Percentiles rank a stretch among this genome's conserved stretches.
Conservation (phyloP, 176 grass and related monocot genomes). For the Rhynchospora pubera region DNA sequence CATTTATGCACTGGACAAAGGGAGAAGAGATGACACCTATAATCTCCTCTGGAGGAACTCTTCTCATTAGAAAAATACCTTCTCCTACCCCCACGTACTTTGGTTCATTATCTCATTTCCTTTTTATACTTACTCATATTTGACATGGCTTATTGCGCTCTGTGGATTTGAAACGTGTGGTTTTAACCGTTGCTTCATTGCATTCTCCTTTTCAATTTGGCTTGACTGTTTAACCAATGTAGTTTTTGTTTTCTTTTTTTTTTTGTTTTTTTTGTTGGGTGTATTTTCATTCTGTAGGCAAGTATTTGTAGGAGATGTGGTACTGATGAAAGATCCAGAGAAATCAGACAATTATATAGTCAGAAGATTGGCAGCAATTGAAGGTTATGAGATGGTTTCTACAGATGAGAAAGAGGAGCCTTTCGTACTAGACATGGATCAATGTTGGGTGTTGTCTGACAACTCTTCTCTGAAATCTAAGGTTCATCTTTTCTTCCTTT, state of each 20-base stretch:
- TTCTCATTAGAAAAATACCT: constrained; percentile 76
- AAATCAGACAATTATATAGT: constrained; percentile 60
- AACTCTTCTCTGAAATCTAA: constrained; percentile 67
- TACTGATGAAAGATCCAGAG: constrained; percentile 82
- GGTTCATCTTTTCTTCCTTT: constrained; percentile 29
- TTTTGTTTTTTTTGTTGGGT: neutral
- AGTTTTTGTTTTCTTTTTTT: too few relatives aligned
- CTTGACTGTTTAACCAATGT: neutral
- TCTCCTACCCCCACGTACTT: constrained; percentile 53
- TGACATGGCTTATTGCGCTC: neutral
- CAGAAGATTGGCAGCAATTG: constrained; percentile 62
- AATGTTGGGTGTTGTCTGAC: constrained; percentile 81
- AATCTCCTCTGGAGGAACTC: constrained; percentile 25
- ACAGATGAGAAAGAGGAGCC: constrained; percentile 74
- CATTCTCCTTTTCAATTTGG: neutral
- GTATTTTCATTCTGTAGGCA: constrained; percentile 39
- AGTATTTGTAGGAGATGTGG: constrained; percentile 74
- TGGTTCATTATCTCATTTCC: constrained; percentile 9
- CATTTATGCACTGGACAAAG: constrained; percentile 62
- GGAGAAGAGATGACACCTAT: constrained; percentile 70
- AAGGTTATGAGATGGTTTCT: constrained; percentile 85
- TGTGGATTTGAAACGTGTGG: neutral
- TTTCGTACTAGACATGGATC: constrained; percentile 73
- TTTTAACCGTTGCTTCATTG: neutral
- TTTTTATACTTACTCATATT: neutral